phyloP scores from a whole-genome alignment of 2,329 filamentous ascomycete genomes.

The Neofusicoccum sp. region DNA sequence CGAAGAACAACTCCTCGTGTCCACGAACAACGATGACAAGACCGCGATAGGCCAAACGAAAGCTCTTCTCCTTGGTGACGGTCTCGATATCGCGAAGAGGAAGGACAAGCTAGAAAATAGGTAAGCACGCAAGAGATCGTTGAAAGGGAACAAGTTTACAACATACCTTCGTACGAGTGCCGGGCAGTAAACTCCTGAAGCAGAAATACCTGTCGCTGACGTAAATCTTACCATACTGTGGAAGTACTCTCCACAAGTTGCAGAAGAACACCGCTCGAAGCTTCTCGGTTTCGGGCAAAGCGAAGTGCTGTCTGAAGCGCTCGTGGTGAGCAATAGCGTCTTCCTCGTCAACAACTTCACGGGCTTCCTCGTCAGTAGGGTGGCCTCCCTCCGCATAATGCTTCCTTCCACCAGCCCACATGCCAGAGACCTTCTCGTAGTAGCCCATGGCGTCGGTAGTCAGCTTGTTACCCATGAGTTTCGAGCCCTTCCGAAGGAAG shows the following conservation, averaged over 20 bases:
- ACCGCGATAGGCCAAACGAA: conserved; percentile 85
- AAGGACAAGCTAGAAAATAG: conserved; percentile 61
- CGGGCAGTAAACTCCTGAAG: conserved; percentile 86
- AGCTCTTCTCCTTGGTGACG: conserved; percentile 91
- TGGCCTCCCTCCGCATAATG: conserved; percentile 77
- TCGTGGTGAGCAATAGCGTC: conserved; percentile 54
- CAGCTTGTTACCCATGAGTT: conserved; percentile 76
- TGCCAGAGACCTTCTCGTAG: conserved; percentile 92
- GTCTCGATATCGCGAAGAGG: conserved; percentile 91
- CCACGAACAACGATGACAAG: conserved; percentile 90
- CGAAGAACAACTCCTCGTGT: conserved; percentile 95
- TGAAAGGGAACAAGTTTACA: background rate
- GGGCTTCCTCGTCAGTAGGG: conserved; percentile 61
- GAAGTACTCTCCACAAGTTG: conserved; percentile 84
- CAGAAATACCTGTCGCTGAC: conserved; percentile 85
- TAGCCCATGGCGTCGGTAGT: conserved; percentile 94
- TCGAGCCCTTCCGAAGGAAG: conserved; percentile 75
- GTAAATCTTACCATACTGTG: conserved; percentile 95
- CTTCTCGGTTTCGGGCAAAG: conserved; percentile 77
- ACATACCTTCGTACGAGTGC: conserved; percentile 74
- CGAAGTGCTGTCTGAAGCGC: conserved; percentile 86
- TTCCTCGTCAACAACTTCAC: conserved; percentile 57
- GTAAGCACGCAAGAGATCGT: conserved; percentile 18
- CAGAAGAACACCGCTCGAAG: conserved; percentile 88
- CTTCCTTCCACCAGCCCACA: conserved; percentile 88